A percentile compares a stretch with the other conserved stretches of the same genome.
phyloP scores from a whole-genome alignment of 2,329 filamentous ascomycete genomes.

The Colletotrichum noveboracense region DNA sequence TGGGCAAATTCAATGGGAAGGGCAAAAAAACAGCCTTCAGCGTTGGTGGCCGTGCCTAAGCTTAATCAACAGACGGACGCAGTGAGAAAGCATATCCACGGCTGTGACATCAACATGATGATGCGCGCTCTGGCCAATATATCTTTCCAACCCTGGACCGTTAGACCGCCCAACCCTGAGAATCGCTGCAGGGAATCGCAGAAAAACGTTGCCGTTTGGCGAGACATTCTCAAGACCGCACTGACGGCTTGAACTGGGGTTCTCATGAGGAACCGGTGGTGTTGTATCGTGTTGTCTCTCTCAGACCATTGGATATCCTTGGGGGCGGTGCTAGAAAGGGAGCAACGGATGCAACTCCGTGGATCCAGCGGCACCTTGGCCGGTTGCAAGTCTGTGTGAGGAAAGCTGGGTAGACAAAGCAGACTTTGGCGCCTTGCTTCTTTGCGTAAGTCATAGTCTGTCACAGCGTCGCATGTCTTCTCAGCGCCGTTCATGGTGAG shows the following conservation, averaged over 20 bases:
- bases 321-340: constrained; percentile 1
- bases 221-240: constrained; percentile 13
- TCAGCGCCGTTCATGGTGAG: not conserved
- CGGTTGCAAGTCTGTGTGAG: constrained; percentile 9
- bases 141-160: not conserved
- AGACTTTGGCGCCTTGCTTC: constrained; percentile 15
- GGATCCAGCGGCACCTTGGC: constrained; percentile 11
- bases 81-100: constrained; percentile 1
- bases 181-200: not conserved
- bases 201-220: not conserved
- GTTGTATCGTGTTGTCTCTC: constrained; percentile 14
- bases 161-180: not conserved
- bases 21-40: constrained; percentile 5
- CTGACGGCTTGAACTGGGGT: constrained; percentile 9
- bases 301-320: not conserved
- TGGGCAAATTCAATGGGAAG: not conserved
- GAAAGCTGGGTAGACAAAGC: not conserved
- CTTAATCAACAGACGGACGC: constrained; percentile 9
- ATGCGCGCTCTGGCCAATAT: constrained; percentile 14
- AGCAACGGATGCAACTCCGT: constrained; percentile 1
- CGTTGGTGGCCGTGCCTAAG: constrained; percentile 6
- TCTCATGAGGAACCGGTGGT: constrained; percentile 2
- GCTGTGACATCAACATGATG: constrained; percentile 4
- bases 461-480: not conserved
- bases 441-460: constrained; percentile 9